These are phyloP conservation scores for Hypoxylon sp. DNA, from an alignment of 2,329 filamentous ascomycete genomes.

Conservation along the genomic window DNA sequence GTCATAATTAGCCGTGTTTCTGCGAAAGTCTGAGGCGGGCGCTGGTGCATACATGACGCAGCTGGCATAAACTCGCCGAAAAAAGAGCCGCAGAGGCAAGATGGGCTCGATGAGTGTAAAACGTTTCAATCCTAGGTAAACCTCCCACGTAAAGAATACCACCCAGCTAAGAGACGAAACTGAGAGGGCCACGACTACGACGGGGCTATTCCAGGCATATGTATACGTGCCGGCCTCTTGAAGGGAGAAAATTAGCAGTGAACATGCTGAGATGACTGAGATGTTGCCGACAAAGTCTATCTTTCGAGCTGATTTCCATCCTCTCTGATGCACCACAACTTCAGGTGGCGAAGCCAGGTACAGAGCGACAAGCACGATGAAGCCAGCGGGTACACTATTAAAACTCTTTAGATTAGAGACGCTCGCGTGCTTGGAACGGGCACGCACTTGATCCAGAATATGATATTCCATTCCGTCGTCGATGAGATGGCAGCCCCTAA, in stretches of 20 bases:
- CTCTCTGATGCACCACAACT: conserved; percentile 56
- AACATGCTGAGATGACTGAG: conserved; percentile 66
- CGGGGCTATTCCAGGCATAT: conserved; percentile 65
- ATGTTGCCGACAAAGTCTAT: conserved; percentile 69
- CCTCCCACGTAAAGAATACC: conserved; percentile 67
- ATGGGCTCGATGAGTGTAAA: conserved; percentile 65
- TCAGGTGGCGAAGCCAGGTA: conserved; percentile 63
- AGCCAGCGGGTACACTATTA: conserved; percentile 65
- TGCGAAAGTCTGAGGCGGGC: not conserved
- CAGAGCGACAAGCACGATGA: conserved; percentile 63
- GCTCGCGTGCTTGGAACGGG: not conserved
- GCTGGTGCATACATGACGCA: conserved; percentile 62
- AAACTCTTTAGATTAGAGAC: conserved; percentile 37
- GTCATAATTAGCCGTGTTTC: conserved; percentile 14
- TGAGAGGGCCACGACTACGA: conserved; percentile 65
- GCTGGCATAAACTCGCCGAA: conserved; percentile 65
- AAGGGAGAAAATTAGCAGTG: conserved; percentile 69
- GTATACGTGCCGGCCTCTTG: conserved; percentile 70
- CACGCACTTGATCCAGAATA: conserved; percentile 73
- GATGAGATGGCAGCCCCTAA: conserved; percentile 70
- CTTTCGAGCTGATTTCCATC: conserved; percentile 60
- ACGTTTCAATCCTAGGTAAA: conserved; percentile 58
- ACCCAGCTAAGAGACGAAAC: conserved; percentile 65
- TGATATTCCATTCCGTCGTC: conserved; percentile 69
- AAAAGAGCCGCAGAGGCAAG: conserved; percentile 66